Percentiles rank a stretch among this genome's conserved stretches.
These are phyloP conservation scores for Cystofilobasidium bisporidii DNA, from an alignment of 768 basidiomycete genomes.

Conservation along the genomic window DNA sequence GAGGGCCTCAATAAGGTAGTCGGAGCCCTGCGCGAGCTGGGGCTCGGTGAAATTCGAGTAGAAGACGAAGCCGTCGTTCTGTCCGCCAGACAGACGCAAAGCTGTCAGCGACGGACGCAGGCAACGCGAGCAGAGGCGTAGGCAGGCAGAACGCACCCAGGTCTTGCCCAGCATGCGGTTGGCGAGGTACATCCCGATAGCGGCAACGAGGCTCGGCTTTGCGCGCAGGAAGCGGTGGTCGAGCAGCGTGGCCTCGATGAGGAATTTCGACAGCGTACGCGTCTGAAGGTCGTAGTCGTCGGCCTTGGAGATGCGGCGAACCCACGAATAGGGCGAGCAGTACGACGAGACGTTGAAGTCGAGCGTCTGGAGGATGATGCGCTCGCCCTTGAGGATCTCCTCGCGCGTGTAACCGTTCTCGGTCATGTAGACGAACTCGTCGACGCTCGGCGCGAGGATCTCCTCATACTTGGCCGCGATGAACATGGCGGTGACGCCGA, in stretches of 20 bases:
- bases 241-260: conserved; percentile 88
- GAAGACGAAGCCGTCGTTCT: conserved; percentile 86
- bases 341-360: conserved; percentile 94
- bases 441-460: conserved; percentile 83
- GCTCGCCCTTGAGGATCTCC: conserved; percentile 95
- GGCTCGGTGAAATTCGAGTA: conserved; percentile 87
- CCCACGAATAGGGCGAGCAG: conserved; percentile 99
- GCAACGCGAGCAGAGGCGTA: no score
- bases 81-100: conserved; percentile 26
- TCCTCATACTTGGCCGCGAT: conserved; percentile 99
- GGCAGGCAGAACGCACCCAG: conserved; percentile 65
- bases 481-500: conserved; percentile 98
- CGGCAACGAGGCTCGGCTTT: conserved; percentile 87
- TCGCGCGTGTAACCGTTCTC: conserved; percentile 88
- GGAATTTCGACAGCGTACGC: conserved; percentile 89
- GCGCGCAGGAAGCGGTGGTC: conserved; percentile 86
- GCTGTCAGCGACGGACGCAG: conserved; percentile 1
- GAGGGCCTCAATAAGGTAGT: conserved; percentile 72
- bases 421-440: conserved; percentile 98
- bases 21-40: conserved; percentile 70
- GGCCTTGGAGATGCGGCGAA: conserved; percentile 94
- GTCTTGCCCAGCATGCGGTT: conserved; percentile 85
- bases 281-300: conserved; percentile 99
- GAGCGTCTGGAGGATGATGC: conserved; percentile 87
- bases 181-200: conserved; percentile 94